These are phyloP conservation scores for Pelomyxa schiedti DNA, from an alignment of 78 protist genomes.

Conservation along the genomic window DNA sequence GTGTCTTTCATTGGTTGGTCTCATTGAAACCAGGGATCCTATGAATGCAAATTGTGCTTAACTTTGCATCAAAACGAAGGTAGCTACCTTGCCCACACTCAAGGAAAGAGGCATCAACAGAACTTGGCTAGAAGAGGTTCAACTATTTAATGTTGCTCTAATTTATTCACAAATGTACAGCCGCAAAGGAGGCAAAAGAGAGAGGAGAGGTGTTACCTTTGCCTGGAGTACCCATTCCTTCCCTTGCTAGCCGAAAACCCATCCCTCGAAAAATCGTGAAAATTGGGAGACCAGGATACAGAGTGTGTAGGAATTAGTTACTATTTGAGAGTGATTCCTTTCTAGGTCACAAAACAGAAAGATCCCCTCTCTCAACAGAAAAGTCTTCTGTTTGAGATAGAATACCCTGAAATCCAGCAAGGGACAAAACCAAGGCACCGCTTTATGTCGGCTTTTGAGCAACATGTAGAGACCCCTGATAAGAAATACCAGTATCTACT, in stretches of 20 bases:
- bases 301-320: too few species aligned
- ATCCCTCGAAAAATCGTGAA: slow-evolving; percentile 52
- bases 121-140: slow-evolving; percentile 72
- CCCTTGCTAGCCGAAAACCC: neutral
- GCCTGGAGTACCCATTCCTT: neutral
- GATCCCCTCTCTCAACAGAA: slow-evolving; percentile 37
- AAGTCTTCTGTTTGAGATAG: slow-evolving; percentile 63
- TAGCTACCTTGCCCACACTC: slow-evolving; percentile 87
- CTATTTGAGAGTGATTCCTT: too few species aligned
- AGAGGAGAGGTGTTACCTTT: neutral
- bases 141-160: neutral
- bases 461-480: slow-evolving; percentile 66
- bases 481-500: slow-evolving; percentile 76
- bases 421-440: slow-evolving; percentile 86
- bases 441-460: slow-evolving; percentile 95
- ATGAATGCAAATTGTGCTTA: slow-evolving; percentile 97
- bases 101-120: slow-evolving; percentile 84
- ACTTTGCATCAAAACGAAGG: slow-evolving; percentile 96
- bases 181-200: neutral
- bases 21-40: too few species aligned
- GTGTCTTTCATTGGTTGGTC: slow-evolving; percentile 66
- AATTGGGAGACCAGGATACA: slow-evolving; percentile 91
- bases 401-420: slow-evolving; percentile 90
- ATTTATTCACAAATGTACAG: neutral
- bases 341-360: slow-evolving; percentile 48